Percentiles rank a stretch among this genome's conserved stretches.
Conservation (phyloP, 192 early-diverging fungal genomes). For the Martensiomyces pterosporus region DNA sequence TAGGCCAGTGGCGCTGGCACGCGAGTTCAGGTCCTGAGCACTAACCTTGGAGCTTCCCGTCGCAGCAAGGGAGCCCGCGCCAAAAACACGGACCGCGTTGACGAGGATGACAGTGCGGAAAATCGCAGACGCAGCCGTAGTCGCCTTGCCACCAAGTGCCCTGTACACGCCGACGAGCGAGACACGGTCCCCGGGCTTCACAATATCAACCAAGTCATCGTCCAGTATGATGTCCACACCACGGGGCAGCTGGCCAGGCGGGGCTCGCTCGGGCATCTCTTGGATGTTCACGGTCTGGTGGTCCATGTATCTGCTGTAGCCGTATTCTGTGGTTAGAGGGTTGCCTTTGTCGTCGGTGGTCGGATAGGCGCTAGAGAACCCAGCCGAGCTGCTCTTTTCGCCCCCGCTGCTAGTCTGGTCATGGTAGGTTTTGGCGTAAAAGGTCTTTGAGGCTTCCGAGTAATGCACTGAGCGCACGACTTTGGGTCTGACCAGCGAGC, state of each 20-base stretch:
- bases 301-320: slow-evolving; percentile 82
- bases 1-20: slow-evolving; percentile 23
- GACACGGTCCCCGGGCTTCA: slow-evolving; percentile 96
- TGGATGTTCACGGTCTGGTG: slow-evolving; percentile 92
- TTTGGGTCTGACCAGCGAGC: slow-evolving; percentile 95
- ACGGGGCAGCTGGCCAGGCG: slow-evolving; percentile 88
- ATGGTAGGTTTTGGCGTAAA: slow-evolving; percentile 78
- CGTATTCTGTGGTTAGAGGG: slow-evolving; percentile 88
- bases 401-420: slow-evolving; percentile 80
- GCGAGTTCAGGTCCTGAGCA: slow-evolving; percentile 18
- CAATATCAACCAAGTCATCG: slow-evolving; percentile 91
- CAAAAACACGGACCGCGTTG: slow-evolving; percentile 73
- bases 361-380: slow-evolving; percentile 78
- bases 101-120: slow-evolving; percentile 91
- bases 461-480: slow-evolving; percentile 90
- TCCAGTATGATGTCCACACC: slow-evolving; percentile 93
- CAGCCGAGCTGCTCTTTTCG: slow-evolving; percentile 7
- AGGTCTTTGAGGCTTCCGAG: slow-evolving; percentile 75
- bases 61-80: slow-evolving; percentile 69
- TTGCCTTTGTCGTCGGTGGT: slow-evolving; percentile 94
- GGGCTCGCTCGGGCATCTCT: slow-evolving; percentile 98
- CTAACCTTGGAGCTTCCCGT: slow-evolving; percentile 21
- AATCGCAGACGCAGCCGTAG: slow-evolving; percentile 69
- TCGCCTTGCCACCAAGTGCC: slow-evolving; percentile 74
- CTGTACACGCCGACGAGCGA: slow-evolving; percentile 91